These are phyloP conservation scores for Aspergillus ochraceoroseus DNA, from an alignment of 2,329 filamentous ascomycete species.

Conservation along the genomic window DNA sequence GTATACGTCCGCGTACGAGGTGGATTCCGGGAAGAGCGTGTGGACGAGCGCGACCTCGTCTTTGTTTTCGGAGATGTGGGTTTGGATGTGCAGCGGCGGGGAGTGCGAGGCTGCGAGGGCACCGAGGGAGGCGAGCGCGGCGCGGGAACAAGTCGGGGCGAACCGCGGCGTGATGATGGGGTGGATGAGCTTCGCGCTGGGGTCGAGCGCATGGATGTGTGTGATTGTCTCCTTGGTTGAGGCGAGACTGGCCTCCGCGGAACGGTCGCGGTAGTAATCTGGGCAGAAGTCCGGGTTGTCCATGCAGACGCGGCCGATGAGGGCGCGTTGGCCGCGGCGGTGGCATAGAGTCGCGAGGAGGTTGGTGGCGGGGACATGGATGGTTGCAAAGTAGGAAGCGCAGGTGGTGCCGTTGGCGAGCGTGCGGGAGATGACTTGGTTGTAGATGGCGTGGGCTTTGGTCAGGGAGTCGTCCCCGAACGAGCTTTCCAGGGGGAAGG, in stretches of 20 bases:
- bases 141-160: conserved; percentile 51
- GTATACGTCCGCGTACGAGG: conserved; percentile 74
- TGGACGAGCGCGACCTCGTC: conserved; percentile 67
- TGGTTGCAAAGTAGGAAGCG: conserved; percentile 89
- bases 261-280: conserved; percentile 72
- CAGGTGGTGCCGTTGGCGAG: conserved; percentile 89
- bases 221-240: conserved; percentile 57
- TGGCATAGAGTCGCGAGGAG: conserved; percentile 80
- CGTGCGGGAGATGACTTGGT: conserved; percentile 70
- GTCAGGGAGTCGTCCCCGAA: conserved; percentile 50
- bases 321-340: conserved; percentile 74
- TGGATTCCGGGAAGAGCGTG: conserved; percentile 59
- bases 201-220: conserved; percentile 66
- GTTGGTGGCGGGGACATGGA: conserved; percentile 83
- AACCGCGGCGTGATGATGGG: conserved; percentile 74
- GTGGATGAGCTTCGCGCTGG: conserved; percentile 55
- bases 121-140: conserved; percentile 60
- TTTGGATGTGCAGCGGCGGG: conserved; percentile 65
- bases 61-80: conserved; percentile 81
- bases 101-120: conserved; percentile 57
- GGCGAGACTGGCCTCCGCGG: conserved; percentile 52
- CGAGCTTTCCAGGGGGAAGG: conserved; percentile 84
- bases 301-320: conserved; percentile 95
- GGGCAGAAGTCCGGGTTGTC: conserved; percentile 64
- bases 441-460: conserved; percentile 57